Percentiles rank a stretch among this genome's conserved stretches.
Conservation (phyloP, 371 early-diverging fungal genomes). For the Mortierella polycephala region DNA sequence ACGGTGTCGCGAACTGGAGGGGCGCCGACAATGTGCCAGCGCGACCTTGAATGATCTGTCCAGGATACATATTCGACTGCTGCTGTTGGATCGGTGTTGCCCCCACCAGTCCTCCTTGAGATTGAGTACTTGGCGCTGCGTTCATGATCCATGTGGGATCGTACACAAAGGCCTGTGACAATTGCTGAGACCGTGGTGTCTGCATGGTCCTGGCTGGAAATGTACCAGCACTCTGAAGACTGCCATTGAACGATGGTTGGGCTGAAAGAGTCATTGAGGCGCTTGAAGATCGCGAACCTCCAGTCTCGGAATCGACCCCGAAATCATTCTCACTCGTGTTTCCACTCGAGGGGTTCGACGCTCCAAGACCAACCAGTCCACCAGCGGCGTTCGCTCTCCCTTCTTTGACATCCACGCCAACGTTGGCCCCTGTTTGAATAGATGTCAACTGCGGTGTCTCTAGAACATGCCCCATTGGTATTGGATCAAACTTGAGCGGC, state of each 20-base stretch:
- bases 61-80: slow-evolving; percentile 13
- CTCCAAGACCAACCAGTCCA: slow-evolving; percentile 16
- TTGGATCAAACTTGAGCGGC: slow-evolving; percentile 24
- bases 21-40: slow-evolving; percentile 5
- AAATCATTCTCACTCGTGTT: slow-evolving; percentile 9
- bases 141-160: slow-evolving; percentile 20
- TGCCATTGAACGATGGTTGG: slow-evolving; percentile 2
- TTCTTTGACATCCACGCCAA: neutral
- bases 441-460: neutral
- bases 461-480: slow-evolving; percentile 1
- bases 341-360: slow-evolving; percentile 15
- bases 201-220: slow-evolving; percentile 9
- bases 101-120: slow-evolving; percentile 22
- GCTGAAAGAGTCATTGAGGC: slow-evolving; percentile 13
- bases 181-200: slow-evolving; percentile 10
- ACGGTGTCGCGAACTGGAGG: slow-evolving; percentile 15
- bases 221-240: slow-evolving; percentile 9
- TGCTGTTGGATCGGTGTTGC: slow-evolving; percentile 1
- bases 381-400: neutral
- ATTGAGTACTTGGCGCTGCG: slow-evolving; percentile 4
- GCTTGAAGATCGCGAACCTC: slow-evolving; percentile 19
- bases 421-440: neutral
- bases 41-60: slow-evolving; percentile 12
- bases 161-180: slow-evolving; percentile 3
- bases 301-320: slow-evolving; percentile 9